Evolutionary conservation across 495 filamentous ascomycete species (phyloP), one percentile per base, ranked within the genome.

Genomic region (Lophium mytilinum): DNA sequence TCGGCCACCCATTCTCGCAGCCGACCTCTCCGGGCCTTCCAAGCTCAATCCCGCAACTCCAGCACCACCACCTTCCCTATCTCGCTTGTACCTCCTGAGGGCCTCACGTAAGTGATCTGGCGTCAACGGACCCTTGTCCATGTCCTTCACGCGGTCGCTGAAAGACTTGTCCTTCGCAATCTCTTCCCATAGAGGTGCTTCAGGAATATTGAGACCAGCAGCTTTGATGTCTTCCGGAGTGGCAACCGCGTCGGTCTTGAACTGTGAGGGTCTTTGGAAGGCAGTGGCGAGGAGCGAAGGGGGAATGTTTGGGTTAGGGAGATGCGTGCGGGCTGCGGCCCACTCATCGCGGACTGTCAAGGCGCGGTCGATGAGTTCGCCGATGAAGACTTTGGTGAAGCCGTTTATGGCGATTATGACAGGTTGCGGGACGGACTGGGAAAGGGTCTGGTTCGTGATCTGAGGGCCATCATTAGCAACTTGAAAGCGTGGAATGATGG

Each of bases 71-170:
- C 81, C 77, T 50, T 81, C 75, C 12, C 76, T 71, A 64, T 84
- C 76, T 45, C 79, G 79, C 68, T 85, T 86, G 61, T 86, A 85
- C 52, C 90, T 78, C 52, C 89, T 76, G 24, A 86, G 71, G 10
- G 88, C 88, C 68, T 95, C 88, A 19, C 88, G 77, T 37, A 96
- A 71, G 74, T 95, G 90, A 53, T 90, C 83, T 0, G 90, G 89
- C 24, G 87, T 78, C 42, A 96, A 68, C 12, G 89, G 88, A 0
- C 86, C 89, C 14, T 83, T 78, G 61, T 71, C 71, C 63, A 15
- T 61, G 64, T 37, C 65, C 53, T 68, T 70, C 45, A 61, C 56
- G 52, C 81, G 52, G 65, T 66, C 62, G 51, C 63, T 35, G 49
- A 59, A 45, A 11, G 37, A 43, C 51, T 12, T 48, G 30, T 60